A percentile compares a stretch with the other conserved stretches of the same genome.
Conservation (phyloP, 352 stramenopile genomes). For the Pythium plurisporium region DNA sequence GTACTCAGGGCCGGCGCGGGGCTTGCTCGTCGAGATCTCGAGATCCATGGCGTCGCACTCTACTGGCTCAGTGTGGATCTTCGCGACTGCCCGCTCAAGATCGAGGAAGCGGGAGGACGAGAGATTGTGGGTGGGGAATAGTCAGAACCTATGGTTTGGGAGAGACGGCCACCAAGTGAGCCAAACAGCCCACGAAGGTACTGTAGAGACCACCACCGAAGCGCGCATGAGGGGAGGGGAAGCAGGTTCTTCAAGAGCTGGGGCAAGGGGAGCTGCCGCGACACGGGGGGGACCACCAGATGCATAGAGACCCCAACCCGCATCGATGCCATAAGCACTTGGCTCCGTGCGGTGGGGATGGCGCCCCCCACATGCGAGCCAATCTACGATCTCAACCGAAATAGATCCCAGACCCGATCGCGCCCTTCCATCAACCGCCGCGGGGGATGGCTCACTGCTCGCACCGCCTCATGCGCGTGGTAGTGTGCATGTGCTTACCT, state of each 20-base stretch:
- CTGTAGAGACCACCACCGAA: conserved; percentile 1
- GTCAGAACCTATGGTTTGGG: conserved; percentile 7
- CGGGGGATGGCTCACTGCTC: too few relatives aligned
- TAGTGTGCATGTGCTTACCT: too few relatives aligned
- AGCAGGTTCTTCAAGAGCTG: neutral
- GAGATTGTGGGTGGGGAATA: neutral
- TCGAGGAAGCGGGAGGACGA: conserved; percentile 7
- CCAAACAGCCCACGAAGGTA: neutral
- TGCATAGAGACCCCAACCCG: conserved; percentile 16
- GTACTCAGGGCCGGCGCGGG: conserved; percentile 2
- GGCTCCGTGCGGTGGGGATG: conserved; percentile 4
- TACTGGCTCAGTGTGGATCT: conserved; percentile 20
- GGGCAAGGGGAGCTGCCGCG: conserved; percentile 6
- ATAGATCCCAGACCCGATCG: neutral
- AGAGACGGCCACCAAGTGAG: conserved; percentile 21
- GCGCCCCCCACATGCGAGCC: neutral
- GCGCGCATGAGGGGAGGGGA: conserved; percentile 1
- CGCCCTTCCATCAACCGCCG: neutral
- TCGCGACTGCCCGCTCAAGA: conserved; percentile 24
- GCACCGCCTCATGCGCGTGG: neutral
- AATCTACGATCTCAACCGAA: conserved; percentile 3
- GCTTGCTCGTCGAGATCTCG: conserved; percentile 27
- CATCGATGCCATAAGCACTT: neutral
- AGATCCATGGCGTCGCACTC: conserved; percentile 20
- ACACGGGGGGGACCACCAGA: conserved; percentile 8